Conservation (phyloP, 2,329 filamentous ascomycete genomes). For the Aspergillus sp. region DNA sequence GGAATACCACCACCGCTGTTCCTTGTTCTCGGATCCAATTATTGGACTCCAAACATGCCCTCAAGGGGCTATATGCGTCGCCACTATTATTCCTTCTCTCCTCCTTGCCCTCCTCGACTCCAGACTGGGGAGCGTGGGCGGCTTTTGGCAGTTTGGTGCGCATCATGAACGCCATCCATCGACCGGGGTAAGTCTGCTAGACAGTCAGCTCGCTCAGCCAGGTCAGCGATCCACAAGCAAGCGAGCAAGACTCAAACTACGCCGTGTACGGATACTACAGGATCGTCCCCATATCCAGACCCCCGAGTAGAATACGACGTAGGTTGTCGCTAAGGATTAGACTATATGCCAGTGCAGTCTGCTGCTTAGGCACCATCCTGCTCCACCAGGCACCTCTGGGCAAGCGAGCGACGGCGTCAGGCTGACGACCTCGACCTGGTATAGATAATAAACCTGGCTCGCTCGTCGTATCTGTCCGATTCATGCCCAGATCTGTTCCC, state of each 20-base stretch:
- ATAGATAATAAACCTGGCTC: neutral
- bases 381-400: conserved; percentile 8
- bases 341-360: neutral
- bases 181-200: neutral
- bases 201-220: neutral
- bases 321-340: no score
- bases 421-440: conserved; percentile 10
- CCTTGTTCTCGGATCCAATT: conserved; percentile 21
- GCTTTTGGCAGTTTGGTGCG: neutral
- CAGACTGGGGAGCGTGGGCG: neutral
- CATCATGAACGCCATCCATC: neutral
- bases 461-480: neutral
- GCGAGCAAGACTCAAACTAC: neutral
- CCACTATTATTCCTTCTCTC: conserved; percentile 3
- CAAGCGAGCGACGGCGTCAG: conserved; percentile 13
- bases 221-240: neutral
- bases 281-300: no score
- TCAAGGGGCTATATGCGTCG: conserved; percentile 12
- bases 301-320: neutral
- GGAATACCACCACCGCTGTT: conserved; percentile 21
- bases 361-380: conserved; percentile 8
- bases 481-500: neutral
- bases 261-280: no score
- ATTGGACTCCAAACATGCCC: conserved; percentile 3
- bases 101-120: neutral